Conservation (phyloP, 352 stramenopile genomes). For the Pythium periplocum region DNA sequence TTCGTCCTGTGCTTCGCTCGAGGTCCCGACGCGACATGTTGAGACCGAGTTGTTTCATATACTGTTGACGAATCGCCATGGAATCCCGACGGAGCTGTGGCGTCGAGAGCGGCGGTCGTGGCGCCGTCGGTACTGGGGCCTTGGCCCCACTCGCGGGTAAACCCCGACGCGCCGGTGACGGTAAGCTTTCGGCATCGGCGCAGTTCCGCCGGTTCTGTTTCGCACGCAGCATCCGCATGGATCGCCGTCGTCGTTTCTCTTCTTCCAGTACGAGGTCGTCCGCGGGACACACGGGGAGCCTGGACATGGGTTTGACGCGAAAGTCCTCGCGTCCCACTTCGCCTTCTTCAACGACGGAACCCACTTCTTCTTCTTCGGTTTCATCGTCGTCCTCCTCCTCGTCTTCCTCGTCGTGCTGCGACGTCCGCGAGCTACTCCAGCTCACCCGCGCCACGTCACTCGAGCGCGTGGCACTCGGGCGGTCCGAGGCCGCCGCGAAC, state of each 20-base stretch:
- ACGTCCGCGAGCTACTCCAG: slow-evolving; percentile 20
- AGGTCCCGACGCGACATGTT: slow-evolving; percentile 75
- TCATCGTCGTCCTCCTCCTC: slow-evolving; percentile 22
- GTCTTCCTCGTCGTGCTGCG: slow-evolving; percentile 25
- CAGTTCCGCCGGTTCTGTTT: slow-evolving; percentile 31
- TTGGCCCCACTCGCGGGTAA: background rate
- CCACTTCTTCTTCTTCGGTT: slow-evolving; percentile 30
- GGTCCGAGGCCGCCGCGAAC: no score
- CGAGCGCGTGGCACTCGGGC: no score
- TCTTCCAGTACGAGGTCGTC: slow-evolving; percentile 76
- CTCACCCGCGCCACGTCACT: slow-evolving; percentile 4
- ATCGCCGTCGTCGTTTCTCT: slow-evolving; percentile 65
- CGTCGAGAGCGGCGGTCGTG: slow-evolving; percentile 11
- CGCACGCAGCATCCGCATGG: slow-evolving; percentile 27
- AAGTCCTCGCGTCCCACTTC: slow-evolving; percentile 20
- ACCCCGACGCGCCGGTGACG: slow-evolving; percentile 35
- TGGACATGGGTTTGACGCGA: slow-evolving; percentile 71
- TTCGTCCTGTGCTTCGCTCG: slow-evolving; percentile 66
- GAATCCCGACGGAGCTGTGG: slow-evolving; percentile 68
- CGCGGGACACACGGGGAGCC: slow-evolving; percentile 63
- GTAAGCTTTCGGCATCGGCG: slow-evolving; percentile 54
- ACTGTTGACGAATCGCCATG: slow-evolving; percentile 79
- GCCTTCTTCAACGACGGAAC: slow-evolving; percentile 17
- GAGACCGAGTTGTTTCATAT: slow-evolving; percentile 83
- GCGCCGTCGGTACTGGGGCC: background rate